Evolutionary conservation across 73 alveolate genomes (phyloP).

Genomic region (Paramecium primaurelia): DNA sequence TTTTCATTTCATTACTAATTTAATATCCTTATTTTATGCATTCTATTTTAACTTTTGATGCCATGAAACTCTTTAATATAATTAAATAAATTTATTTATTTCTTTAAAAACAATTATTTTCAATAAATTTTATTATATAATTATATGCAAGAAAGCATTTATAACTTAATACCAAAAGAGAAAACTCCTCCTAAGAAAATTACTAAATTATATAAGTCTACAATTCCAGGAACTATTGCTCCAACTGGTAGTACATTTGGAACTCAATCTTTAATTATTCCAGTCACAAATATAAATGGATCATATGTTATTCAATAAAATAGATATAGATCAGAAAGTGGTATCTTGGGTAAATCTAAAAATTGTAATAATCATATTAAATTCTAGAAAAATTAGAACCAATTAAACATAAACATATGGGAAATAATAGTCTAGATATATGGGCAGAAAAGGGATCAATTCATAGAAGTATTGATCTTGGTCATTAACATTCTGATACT

Average conservation of each 20-base stretch:
- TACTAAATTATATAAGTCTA: neutral
- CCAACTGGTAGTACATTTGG: conserved; percentile 29
- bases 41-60: neutral
- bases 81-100: neutral
- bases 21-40: neutral
- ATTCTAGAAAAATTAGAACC: neutral
- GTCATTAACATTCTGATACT: neutral
- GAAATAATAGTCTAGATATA: neutral
- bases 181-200: neutral
- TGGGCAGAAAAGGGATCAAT: neutral
- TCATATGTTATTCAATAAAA: neutral
- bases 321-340: conserved; percentile 22
- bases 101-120: neutral
- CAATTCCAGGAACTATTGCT: neutral
- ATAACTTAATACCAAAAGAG: neutral
- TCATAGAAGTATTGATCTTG: neutral
- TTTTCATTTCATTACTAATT: conserved; percentile 26
- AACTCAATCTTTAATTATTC: neutral
- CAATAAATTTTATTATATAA: neutral
- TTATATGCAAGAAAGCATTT: conserved; percentile 11
- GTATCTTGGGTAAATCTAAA: conserved; percentile 2
- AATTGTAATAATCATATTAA: neutral
- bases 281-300: conserved; percentile 13
- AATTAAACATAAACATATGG: neutral
- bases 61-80: neutral